phyloP scores from a whole-genome alignment of 306 rosid genomes.

The Vigna reflexopilosa region DNA sequence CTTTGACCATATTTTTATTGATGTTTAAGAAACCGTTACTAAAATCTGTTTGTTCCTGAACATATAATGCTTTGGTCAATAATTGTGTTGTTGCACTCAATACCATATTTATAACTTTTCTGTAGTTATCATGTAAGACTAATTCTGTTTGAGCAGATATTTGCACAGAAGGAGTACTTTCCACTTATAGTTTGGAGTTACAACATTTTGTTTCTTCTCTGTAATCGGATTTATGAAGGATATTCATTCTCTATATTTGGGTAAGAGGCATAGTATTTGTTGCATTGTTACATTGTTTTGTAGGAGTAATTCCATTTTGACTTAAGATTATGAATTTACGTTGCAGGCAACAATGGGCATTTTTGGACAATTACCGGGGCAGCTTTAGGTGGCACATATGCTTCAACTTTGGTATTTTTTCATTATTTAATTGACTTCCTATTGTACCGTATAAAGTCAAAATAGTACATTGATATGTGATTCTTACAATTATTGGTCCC shows the following conservation, averaged over 20 bases:
- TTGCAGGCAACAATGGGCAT: constrained; percentile 71
- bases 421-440: constrained; percentile 34
- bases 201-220: constrained; percentile 84
- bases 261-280: constrained; percentile 64
- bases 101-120: constrained; percentile 36
- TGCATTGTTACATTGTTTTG: constrained; percentile 39
- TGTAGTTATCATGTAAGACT: constrained; percentile 35
- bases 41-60: constrained; percentile 2
- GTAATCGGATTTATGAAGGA: constrained; percentile 90
- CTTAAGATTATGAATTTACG: constrained; percentile 39
- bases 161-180: constrained; percentile 73
- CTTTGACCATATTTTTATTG: neutral
- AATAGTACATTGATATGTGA: constrained; percentile 6
- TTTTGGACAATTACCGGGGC: constrained; percentile 84
- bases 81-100: constrained; percentile 25
- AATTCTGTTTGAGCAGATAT: constrained; percentile 60
- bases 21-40: neutral
- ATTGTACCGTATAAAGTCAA: neutral
- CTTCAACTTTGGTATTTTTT: constrained; percentile 86
- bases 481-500: constrained; percentile 3
- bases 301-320: constrained; percentile 31
- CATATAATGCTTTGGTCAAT: constrained; percentile 14
- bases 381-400: constrained; percentile 98
- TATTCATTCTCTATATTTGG: constrained; percentile 82
- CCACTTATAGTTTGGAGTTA: constrained; percentile 74